phyloP scores from a whole-genome alignment of 495 filamentous ascomycete species.

The Amphirosellinia nigrospora region DNA sequence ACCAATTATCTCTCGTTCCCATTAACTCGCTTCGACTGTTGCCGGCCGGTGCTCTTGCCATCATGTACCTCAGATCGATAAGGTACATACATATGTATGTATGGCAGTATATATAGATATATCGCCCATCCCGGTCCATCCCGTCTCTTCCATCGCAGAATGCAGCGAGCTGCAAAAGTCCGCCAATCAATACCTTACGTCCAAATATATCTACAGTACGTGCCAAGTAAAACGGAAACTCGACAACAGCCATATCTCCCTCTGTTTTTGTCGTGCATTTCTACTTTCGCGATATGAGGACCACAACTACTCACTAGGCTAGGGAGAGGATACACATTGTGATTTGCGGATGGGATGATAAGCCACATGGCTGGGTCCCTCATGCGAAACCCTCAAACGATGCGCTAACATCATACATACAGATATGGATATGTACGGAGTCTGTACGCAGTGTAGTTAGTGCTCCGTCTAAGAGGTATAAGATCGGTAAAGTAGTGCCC shows the following conservation, averaged over 20 bases:
- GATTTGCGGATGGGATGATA: not conserved
- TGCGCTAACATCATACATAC: not conserved
- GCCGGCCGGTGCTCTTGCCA: constrained; percentile 7
- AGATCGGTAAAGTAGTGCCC: constrained; percentile 7
- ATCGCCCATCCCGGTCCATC: not conserved
- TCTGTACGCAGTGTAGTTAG: constrained; percentile 2
- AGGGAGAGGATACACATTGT: not conserved
- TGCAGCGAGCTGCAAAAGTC: not conserved
- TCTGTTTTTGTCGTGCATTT: not conserved
- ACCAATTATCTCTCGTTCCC: not conserved
- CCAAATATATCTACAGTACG: not conserved
- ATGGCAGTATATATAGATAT: not conserved
- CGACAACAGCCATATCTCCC: not conserved
- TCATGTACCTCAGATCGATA: not conserved
- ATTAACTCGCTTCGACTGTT: constrained; percentile 1
- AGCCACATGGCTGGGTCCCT: not conserved
- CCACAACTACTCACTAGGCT: not conserved
- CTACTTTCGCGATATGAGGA: not conserved
- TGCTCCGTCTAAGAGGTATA: constrained; percentile 5
- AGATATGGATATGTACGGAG: no score
- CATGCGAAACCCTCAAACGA: not conserved
- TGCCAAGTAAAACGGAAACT: not conserved
- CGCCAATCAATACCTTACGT: not conserved
- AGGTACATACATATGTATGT: not conserved
- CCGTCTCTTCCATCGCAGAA: not conserved